Percentiles rank a stretch among this genome's conserved stretches.
These are phyloP conservation scores for Serendipita vermifera DNA, from an alignment of 768 basidiomycete species.

Conservation along the genomic window DNA sequence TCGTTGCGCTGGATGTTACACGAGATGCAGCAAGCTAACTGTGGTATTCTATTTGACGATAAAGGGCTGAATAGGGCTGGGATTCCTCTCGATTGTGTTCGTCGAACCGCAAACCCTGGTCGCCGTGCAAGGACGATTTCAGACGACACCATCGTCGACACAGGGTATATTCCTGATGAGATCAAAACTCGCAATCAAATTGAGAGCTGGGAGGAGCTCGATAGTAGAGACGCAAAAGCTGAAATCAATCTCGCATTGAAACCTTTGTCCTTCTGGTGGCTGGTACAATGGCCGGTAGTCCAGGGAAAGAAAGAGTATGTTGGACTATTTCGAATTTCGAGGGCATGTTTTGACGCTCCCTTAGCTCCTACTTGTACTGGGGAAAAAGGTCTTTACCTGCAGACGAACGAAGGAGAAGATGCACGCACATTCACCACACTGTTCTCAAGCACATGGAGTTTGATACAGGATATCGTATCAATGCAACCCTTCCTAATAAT, in stretches of 20 bases:
- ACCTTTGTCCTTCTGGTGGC: neutral
- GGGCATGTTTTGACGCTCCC: too few relatives aligned
- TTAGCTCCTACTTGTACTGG: neutral
- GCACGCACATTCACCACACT: neutral
- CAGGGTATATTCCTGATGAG: neutral
- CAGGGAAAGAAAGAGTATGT: neutral
- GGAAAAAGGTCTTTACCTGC: neutral
- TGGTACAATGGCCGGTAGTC: neutral
- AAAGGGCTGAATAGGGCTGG: neutral
- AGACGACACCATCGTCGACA: neutral
- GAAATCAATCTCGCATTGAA: neutral
- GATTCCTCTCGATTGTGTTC: constrained; percentile 1
- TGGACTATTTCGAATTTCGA: too few relatives aligned
- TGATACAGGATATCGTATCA: neutral
- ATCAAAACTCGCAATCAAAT: too few relatives aligned
- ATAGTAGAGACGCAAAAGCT: neutral
- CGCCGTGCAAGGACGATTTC: neutral
- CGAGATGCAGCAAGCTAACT: constrained; percentile 38
- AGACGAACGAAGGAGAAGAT: neutral
- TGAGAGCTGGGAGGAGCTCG: constrained; percentile 1
- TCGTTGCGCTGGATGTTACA: constrained; percentile 65
- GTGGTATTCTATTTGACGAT: constrained; percentile 42
- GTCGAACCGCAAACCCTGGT: neutral
- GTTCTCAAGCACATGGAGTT: neutral
- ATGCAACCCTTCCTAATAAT: neutral